Conservation (phyloP, 306 rosid genomes). For the Ormosia emarginata region DNA sequence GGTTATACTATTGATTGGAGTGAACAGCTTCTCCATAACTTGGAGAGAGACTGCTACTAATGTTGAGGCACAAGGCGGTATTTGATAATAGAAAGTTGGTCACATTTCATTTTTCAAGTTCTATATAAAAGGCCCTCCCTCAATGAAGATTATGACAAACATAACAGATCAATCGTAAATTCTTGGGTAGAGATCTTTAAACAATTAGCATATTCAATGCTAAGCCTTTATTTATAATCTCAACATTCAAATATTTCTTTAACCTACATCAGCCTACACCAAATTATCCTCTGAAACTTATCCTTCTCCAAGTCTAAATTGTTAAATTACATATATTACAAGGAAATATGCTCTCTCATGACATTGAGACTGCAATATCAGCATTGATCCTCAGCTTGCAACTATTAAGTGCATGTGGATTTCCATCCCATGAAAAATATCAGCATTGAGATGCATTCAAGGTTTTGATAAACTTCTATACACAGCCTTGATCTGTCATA, state of each 20-base stretch:
- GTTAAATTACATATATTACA: slow-evolving; percentile 46
- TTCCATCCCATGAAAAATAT: not conserved
- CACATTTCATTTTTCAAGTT: not conserved
- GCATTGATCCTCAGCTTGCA: slow-evolving; percentile 21
- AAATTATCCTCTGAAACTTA: slow-evolving; percentile 19
- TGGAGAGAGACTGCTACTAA: not conserved
- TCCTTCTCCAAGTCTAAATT: slow-evolving; percentile 7
- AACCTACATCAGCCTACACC: slow-evolving; percentile 17
- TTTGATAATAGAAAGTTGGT: not conserved
- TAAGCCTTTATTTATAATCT: slow-evolving; percentile 33
- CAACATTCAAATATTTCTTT: slow-evolving; percentile 13
- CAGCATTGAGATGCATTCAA: slow-evolving; percentile 15
- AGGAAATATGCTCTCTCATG: slow-evolving; percentile 21
- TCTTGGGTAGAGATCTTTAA: not conserved
- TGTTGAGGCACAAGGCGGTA: not conserved
- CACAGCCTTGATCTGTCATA: slow-evolving; percentile 91
- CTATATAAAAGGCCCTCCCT: not conserved
- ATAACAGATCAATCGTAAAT: not conserved
- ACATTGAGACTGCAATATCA: not conserved
- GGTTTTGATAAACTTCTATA: slow-evolving; percentile 33
- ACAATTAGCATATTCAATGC: slow-evolving; percentile 1
- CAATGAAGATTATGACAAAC: not conserved
- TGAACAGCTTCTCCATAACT: no score
- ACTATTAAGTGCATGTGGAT: not conserved
- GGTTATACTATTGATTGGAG: no score